A percentile compares a stretch with the other conserved stretches of the same genome.
Conservation (phyloP, 2,329 filamentous ascomycete genomes). For the Neofusicoccum sp. region DNA sequence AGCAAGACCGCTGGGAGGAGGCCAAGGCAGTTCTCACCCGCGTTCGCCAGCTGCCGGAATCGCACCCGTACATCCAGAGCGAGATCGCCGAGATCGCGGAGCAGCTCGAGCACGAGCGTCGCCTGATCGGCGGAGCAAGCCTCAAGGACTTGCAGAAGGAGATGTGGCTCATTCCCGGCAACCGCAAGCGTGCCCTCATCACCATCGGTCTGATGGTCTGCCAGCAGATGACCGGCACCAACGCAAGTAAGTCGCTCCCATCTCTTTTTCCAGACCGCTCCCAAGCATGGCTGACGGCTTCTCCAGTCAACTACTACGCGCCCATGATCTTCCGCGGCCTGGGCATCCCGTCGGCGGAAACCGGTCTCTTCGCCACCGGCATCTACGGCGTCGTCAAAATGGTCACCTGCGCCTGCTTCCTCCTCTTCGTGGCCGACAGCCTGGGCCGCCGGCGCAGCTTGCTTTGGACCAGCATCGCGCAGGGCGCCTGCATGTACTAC, state of each 20-base stretch:
- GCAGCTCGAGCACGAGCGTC: constrained; percentile 54
- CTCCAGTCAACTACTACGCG: constrained; percentile 60
- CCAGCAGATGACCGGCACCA: constrained; percentile 65
- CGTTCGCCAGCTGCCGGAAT: constrained; percentile 52
- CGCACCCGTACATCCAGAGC: constrained; percentile 36
- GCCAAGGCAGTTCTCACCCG: constrained; percentile 56
- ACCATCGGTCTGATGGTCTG: constrained; percentile 65
- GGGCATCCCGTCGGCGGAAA: constrained; percentile 57
- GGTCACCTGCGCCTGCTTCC: constrained; percentile 60
- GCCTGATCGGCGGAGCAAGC: constrained; percentile 52
- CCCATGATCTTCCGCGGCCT: constrained; percentile 67
- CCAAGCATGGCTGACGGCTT: background rate
- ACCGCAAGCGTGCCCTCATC: constrained; percentile 58
- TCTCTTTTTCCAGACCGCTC: background rate
- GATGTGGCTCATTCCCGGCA: constrained; percentile 47
- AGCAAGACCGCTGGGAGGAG: constrained; percentile 66
- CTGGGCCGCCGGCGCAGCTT: constrained; percentile 64
- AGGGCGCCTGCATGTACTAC: constrained; percentile 64
- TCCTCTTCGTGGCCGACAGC: constrained; percentile 66
- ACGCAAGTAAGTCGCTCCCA: constrained; percentile 14
- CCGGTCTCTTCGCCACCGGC: constrained; percentile 68
- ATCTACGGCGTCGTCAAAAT: constrained; percentile 73
- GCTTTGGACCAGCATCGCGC: constrained; percentile 63
- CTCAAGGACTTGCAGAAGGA: constrained; percentile 42
- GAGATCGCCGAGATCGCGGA: constrained; percentile 39